Percentiles rank a stretch among this genome's conserved stretches.
Evolutionary conservation across 1,139 yeast genomes (phyloP).

Genomic region (Wickerhamiella pararugosa): DNA sequence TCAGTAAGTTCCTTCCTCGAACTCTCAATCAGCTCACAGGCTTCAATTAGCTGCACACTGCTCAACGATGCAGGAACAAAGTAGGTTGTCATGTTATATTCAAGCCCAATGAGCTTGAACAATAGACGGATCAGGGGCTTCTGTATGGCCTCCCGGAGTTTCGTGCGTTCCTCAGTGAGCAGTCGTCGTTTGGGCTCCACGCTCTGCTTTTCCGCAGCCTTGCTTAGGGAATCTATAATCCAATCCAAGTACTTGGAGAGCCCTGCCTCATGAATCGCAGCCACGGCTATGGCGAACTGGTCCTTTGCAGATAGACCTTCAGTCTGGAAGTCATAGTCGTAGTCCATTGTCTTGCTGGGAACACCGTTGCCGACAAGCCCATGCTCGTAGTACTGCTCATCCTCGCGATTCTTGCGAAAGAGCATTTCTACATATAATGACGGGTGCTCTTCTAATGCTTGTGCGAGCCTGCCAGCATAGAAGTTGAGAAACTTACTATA

Average conservation of each 20-base stretch:
- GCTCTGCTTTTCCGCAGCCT: constrained; percentile 13
- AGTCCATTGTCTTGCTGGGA: constrained; percentile 8
- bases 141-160: constrained; percentile 13
- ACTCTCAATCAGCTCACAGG: constrained; percentile 11
- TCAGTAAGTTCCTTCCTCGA: constrained; percentile 11
- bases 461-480: constrained; percentile 49
- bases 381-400: constrained; percentile 30
- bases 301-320: constrained; percentile 18
- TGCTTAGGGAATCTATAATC: constrained; percentile 30
- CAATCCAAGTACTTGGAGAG: constrained; percentile 31
- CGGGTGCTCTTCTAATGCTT: constrained; percentile 37
- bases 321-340: constrained; percentile 17
- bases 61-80: constrained; percentile 11
- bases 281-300: constrained; percentile 31
- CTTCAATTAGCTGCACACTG: constrained; percentile 10
- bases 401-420: constrained; percentile 45
- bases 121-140: constrained; percentile 22
- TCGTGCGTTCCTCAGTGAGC: constrained; percentile 9
- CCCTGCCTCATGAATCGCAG: constrained; percentile 35
- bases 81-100: constrained; percentile 9
- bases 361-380: constrained; percentile 36
- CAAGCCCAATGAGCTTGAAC: constrained; percentile 19
- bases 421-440: constrained; percentile 45
- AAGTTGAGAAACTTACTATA: constrained; percentile 53
- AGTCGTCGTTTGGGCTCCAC: constrained; percentile 12